phyloP scores from a whole-genome alignment of 169 alveolate species.

The Theileria luwenshuni region DNA sequence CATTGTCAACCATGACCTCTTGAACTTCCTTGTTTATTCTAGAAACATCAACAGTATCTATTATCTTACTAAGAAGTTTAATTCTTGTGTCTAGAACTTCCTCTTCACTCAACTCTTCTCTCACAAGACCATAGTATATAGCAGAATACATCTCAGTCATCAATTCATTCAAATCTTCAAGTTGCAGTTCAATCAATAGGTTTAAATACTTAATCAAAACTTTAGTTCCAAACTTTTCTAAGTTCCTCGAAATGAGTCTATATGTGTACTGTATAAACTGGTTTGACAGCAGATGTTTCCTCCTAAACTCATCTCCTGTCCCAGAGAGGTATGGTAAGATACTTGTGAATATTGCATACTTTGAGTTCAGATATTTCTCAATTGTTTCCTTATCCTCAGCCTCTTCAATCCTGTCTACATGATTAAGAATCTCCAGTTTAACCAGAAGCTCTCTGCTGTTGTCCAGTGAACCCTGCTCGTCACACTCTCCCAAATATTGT shows the following conservation, averaged over 20 bases:
- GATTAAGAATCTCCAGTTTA: slow-evolving; percentile 30
- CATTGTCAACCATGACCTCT: not conserved
- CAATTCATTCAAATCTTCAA: not conserved
- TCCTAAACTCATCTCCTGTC: not conserved
- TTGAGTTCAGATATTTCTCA: not conserved
- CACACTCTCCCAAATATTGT: not conserved
- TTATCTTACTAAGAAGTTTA: not conserved
- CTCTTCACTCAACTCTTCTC: not conserved
- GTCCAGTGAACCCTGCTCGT: slow-evolving; percentile 5
- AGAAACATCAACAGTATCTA: not conserved
- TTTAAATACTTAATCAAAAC: not conserved
- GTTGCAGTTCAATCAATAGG: not conserved
- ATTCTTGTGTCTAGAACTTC: not conserved
- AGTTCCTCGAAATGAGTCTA: not conserved
- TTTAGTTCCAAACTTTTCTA: not conserved
- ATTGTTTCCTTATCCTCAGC: slow-evolving; percentile 8
- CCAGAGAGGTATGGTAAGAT: not conserved
- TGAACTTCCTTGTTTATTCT: not conserved
- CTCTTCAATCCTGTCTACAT: slow-evolving; percentile 24
- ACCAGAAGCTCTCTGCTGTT: slow-evolving; percentile 10
- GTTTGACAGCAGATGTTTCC: not conserved
- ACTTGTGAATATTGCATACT: not conserved
- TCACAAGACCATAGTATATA: not conserved
- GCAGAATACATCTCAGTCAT: not conserved
- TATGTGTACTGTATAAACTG: slow-evolving; percentile 1